Percentiles rank a stretch among this genome's conserved stretches.
Evolutionary conservation across 1,284 basidiomycete species (phyloP).

Genomic region (Trichosporon ovoides): DNA sequence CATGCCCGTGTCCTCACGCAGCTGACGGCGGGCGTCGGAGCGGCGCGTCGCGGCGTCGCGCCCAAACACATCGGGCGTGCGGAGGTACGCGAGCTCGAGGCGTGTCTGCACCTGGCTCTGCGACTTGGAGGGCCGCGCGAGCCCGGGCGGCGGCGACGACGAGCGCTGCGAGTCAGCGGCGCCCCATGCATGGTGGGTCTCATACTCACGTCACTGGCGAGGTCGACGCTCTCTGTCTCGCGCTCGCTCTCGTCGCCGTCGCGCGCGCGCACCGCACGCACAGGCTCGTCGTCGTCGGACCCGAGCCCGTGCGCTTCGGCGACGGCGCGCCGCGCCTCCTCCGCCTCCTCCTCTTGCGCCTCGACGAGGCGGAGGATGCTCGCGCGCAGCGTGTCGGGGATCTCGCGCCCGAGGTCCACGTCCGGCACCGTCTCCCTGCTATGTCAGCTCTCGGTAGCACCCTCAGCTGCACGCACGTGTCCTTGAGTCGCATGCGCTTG

Average conservation of each 20-base stretch:
- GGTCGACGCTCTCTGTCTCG: slow-evolving; percentile 7
- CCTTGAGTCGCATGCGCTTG: slow-evolving; percentile 57
- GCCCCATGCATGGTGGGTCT: too few species aligned
- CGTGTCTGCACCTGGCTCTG: slow-evolving; percentile 54
- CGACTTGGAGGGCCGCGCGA: neutral
- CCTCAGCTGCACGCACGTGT: neutral
- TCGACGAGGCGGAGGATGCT: slow-evolving; percentile 71
- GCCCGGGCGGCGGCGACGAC: neutral
- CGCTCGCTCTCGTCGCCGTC: slow-evolving; percentile 26
- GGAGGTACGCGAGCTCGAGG: slow-evolving; percentile 69
- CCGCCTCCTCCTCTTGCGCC: slow-evolving; percentile 61
- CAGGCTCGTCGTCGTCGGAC: slow-evolving; percentile 48
- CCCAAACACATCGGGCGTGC: slow-evolving; percentile 66
- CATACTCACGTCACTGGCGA: slow-evolving; percentile 7
- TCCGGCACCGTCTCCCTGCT: neutral
- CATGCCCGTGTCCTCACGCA: slow-evolving; percentile 62
- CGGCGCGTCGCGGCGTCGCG: slow-evolving; percentile 66
- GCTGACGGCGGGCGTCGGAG: slow-evolving; percentile 59
- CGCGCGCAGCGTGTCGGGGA: slow-evolving; percentile 69
- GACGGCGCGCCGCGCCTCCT: slow-evolving; percentile 56
- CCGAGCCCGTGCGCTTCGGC: slow-evolving; percentile 29
- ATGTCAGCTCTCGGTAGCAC: neutral
- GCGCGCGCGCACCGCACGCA: slow-evolving; percentile 22
- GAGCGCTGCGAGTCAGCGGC: slow-evolving; percentile 7
- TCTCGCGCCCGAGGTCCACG: slow-evolving; percentile 54